Base-by-base conservation (phyloP, 179 eudicot genomes). In the Carnegiea gigantea region DNA sequence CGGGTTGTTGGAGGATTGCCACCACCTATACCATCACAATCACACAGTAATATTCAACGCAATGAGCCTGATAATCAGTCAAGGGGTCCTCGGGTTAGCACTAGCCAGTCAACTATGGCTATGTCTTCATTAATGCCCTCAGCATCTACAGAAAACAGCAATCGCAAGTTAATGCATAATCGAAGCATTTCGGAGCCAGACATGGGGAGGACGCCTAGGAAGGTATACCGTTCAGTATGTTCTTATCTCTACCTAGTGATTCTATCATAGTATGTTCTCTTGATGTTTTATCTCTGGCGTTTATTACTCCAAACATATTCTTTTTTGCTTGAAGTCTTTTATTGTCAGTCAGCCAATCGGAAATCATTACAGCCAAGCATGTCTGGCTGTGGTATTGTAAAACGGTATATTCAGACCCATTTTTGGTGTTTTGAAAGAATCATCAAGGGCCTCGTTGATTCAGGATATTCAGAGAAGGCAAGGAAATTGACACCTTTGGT, bases 1-100 rank as follows among this genome's bases (percentile, higher is more conserved):
- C 93, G 93, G 77, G 98, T 95, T 77, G 93, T 93, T 87, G 98
- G 98, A 76, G 92, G 95, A 64, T 83, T 89, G 26, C 98, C 98
- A 9, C 98, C 97, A 18, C 87, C 95, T 83, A 86, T 84, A 70
- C 92, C 93, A 49, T 88, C 88, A 18, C 44, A 86, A 75, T 38
- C 88, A 23, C 86, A 83, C 14, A 83, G 84, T 70, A 73, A 84
- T 84, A 81, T 83, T 24, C 93, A 86, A 30, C 84, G 76, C 68
- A 83, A 49, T 80, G 93, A 88, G 71, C 75, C 83, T 76, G 84
- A 88, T 86, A 79, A 86, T 86, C 93, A 90, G 79, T 71, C 87
- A 59, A 83, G 82, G 78, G 92, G 85, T 13, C 85, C 91, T 43
- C 86, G 90, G 79, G 97, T 95, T 33, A 86, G 90, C 53, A 85